phyloP scores from a whole-genome alignment of 768 basidiomycete genomes.

The Xerocomus spinulosus region DNA sequence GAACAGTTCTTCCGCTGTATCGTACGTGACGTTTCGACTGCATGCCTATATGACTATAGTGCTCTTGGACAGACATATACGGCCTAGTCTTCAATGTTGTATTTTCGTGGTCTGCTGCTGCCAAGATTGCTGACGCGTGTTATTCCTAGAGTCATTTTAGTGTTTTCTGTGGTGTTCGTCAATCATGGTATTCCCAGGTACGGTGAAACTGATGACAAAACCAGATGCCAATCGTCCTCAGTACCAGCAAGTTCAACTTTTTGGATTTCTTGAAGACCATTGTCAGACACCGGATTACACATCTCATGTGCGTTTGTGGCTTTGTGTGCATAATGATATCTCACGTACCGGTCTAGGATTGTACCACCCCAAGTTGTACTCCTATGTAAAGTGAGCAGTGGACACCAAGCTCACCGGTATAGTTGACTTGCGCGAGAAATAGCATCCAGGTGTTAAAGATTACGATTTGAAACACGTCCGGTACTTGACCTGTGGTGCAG shows the following conservation, averaged over 20 bases:
- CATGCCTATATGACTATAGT: not conserved
- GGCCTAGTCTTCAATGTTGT: conserved; percentile 57
- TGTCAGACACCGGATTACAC: conserved; percentile 41
- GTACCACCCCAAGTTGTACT: conserved; percentile 48
- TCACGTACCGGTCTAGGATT: conserved; percentile 22
- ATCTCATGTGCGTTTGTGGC: conserved; percentile 34
- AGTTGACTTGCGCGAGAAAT: not conserved
- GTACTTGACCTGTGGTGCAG: conserved; percentile 46
- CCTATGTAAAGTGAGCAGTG: conserved; percentile 43
- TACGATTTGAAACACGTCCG: conserved; percentile 39
- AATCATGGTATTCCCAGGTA: not conserved
- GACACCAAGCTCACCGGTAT: not conserved
- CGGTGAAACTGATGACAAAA: conserved; percentile 3
- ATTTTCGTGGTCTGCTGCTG: not conserved
- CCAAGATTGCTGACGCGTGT: conserved; percentile 13
- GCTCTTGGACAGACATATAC: conserved; percentile 50
- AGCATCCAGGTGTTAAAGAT: conserved; percentile 39
- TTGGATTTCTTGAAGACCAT: conserved; percentile 43
- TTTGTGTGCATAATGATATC: not conserved
- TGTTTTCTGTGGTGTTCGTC: conserved; percentile 50
- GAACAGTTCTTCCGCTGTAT: conserved; percentile 55
- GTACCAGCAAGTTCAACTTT: conserved; percentile 41
- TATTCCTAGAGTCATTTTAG: conserved; percentile 51
- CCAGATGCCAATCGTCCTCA: conserved; percentile 50
- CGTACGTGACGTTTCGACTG: conserved; percentile 37